A percentile compares a stretch with the other conserved stretches of the same genome.
Evolutionary conservation across 495 filamentous ascomycete genomes (phyloP).

Genomic region (Polyplosphaeria fusca): DNA sequence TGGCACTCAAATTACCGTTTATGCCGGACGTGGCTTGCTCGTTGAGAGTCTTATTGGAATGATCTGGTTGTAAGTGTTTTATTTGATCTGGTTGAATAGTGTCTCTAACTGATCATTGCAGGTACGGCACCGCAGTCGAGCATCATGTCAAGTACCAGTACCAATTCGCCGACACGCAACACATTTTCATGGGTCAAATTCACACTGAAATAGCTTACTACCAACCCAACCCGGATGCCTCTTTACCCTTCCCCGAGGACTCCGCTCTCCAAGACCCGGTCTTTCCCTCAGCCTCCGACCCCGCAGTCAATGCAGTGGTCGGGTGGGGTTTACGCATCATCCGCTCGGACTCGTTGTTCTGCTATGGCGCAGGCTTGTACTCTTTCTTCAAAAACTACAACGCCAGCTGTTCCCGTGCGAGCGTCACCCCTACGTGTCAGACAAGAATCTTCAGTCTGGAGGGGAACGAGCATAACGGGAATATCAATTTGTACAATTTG

Average conservation of each 20-base stretch:
- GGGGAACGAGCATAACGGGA: slow-evolving; percentile 6
- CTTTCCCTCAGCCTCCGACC: slow-evolving; percentile 36
- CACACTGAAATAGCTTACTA: slow-evolving; percentile 48
- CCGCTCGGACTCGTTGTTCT: slow-evolving; percentile 53
- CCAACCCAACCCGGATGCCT: slow-evolving; percentile 62
- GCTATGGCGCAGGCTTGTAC: slow-evolving; percentile 48
- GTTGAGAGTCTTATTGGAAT: slow-evolving; percentile 52
- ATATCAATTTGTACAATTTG: slow-evolving; percentile 48
- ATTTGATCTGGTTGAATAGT: not conserved
- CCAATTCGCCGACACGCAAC: slow-evolving; percentile 36
- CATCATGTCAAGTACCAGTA: slow-evolving; percentile 41
- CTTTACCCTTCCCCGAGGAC: slow-evolving; percentile 53
- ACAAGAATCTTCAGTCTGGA: slow-evolving; percentile 58
- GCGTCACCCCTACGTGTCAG: slow-evolving; percentile 56
- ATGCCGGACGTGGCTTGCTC: slow-evolving; percentile 64
- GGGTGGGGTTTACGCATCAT: slow-evolving; percentile 66
- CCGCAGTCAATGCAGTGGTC: slow-evolving; percentile 48
- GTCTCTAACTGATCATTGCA: not conserved
- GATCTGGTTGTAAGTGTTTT: slow-evolving; percentile 52
- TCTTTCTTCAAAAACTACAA: slow-evolving; percentile 42
- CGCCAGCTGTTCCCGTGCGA: slow-evolving; percentile 46
- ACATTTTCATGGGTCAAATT: slow-evolving; percentile 39
- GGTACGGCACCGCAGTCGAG: slow-evolving; percentile 39
- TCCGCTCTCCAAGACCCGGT: slow-evolving; percentile 41
- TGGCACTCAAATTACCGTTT: slow-evolving; percentile 63